Conservation (phyloP, 208 protist genomes). For the Crithidia thermophila region DNA sequence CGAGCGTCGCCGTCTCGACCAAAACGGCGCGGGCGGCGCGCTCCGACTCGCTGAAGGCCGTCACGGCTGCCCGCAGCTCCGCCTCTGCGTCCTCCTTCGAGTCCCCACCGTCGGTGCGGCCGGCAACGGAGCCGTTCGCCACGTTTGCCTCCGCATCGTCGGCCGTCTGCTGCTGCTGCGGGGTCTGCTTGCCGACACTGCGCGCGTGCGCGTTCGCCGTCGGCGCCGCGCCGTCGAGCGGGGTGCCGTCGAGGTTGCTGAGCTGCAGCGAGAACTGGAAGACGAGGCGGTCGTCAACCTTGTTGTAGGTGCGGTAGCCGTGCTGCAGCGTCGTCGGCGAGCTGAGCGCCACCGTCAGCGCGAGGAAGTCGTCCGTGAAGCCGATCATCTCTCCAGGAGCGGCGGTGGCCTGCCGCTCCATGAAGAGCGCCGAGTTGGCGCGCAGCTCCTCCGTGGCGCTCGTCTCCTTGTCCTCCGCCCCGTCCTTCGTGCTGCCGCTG, state of each 20-base stretch:
- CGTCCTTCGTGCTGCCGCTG: constrained; percentile 24
- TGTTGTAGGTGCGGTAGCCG: constrained; percentile 79
- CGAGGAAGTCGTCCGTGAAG: constrained; percentile 60
- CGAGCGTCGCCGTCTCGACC: constrained; percentile 8
- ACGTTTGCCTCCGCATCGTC: constrained; percentile 23
- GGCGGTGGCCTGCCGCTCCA: constrained; percentile 53
- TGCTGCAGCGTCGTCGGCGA: constrained; percentile 48
- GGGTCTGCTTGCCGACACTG: constrained; percentile 17
- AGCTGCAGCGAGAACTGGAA: constrained; percentile 74
- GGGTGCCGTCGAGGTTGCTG: constrained; percentile 31
- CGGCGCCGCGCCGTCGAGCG: constrained; percentile 27
- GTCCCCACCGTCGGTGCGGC: constrained; percentile 25
- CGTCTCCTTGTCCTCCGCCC: constrained; percentile 15
- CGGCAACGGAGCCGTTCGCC: constrained; percentile 12
- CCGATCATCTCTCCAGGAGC: constrained; percentile 66
- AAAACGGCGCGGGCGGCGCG: constrained; percentile 8
- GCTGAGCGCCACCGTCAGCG: constrained; percentile 43
- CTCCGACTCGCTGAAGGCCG: constrained; percentile 14
- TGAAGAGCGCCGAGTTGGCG: constrained; percentile 50
- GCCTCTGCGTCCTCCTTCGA: constrained; percentile 34
- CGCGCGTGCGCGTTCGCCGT: neutral
- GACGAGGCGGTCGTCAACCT: constrained; percentile 61
- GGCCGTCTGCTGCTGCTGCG: constrained; percentile 13
- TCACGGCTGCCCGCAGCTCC: constrained; percentile 15
- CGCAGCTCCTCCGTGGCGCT: constrained; percentile 25